These are phyloP conservation scores for Penium margaritaceum DNA, from an alignment of 139 green algal species.

Conservation along the genomic window DNA sequence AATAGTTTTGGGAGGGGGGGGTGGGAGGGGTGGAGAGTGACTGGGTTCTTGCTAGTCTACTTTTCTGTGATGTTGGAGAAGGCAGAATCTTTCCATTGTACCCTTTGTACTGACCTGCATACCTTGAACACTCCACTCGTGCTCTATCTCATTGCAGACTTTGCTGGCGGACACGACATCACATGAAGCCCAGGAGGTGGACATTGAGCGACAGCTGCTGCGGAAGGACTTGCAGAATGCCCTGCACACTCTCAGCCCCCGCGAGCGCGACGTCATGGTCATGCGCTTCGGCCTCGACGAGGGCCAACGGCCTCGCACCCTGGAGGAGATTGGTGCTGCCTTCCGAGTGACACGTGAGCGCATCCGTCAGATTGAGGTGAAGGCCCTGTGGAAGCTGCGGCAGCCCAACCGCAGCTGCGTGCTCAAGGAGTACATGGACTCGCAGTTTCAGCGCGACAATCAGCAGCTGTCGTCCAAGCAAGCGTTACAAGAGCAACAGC, in stretches of 20 bases:
- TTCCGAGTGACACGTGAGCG: constrained; percentile 83
- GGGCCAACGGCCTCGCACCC: constrained; percentile 56
- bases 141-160: constrained; percentile 26
- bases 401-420: constrained; percentile 36
- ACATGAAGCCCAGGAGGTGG: constrained; percentile 36
- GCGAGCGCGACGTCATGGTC: constrained; percentile 74
- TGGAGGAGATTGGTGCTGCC: constrained; percentile 75
- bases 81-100: no score
- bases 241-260: constrained; percentile 62
- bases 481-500: no score
- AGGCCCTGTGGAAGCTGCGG: constrained; percentile 77
- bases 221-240: constrained; percentile 29
- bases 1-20: no score
- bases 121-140: no score
- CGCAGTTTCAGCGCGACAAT: no score
- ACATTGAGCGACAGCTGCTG: constrained; percentile 16
- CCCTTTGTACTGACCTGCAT: no score
- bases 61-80: no score
- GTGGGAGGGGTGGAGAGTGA: no score
- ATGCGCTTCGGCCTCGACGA: constrained; percentile 85
- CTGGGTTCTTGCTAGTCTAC: no score
- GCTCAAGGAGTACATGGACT: constrained; percentile 36
- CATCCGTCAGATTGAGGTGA: constrained; percentile 93
- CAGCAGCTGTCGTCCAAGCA: no score
- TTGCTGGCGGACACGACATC: constrained; percentile 22